Evolutionary conservation across 768 basidiomycete genomes (phyloP).

Genomic region (Mycena sanguinolenta): DNA sequence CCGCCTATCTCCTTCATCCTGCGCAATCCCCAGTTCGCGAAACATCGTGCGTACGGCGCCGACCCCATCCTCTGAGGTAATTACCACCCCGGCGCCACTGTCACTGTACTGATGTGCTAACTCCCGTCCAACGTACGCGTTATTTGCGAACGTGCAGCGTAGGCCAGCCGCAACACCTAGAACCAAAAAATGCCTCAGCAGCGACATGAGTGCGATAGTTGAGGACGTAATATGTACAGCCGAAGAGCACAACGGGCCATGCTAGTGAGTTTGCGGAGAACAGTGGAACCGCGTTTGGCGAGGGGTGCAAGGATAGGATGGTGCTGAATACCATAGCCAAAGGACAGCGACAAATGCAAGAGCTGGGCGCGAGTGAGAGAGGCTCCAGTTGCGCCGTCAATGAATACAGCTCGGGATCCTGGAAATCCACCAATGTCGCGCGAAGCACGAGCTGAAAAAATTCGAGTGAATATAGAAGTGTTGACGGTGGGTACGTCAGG

Average conservation of each 20-base stretch:
- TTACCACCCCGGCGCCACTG: conserved; percentile 71
- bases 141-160: conserved; percentile 81
- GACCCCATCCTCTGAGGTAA: conserved; percentile 73
- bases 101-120: conserved; percentile 80
- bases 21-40: conserved; percentile 58
- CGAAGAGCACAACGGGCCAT: conserved; percentile 63
- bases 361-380: conserved; percentile 69
- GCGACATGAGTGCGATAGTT: not conserved
- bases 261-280: conserved; percentile 75
- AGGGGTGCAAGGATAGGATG: conserved; percentile 48
- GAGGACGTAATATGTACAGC: conserved; percentile 45
- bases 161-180: conserved; percentile 72
- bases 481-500: conserved; percentile 53
- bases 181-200: conserved; percentile 2
- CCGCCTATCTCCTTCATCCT: conserved; percentile 61
- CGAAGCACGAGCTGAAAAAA: conserved; percentile 51
- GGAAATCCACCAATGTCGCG: conserved; percentile 57
- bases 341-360: conserved; percentile 65
- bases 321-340: conserved; percentile 71
- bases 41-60: conserved; percentile 69
- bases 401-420: conserved; percentile 63
- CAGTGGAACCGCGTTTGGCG: conserved; percentile 65
- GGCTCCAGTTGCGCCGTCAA: conserved; percentile 73
- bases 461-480: conserved; percentile 63
- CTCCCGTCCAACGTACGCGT: conserved; percentile 74